Base-by-base conservation (phyloP, 352 stramenopile genomes). In the Nothophytophthora sp. region DNA sequence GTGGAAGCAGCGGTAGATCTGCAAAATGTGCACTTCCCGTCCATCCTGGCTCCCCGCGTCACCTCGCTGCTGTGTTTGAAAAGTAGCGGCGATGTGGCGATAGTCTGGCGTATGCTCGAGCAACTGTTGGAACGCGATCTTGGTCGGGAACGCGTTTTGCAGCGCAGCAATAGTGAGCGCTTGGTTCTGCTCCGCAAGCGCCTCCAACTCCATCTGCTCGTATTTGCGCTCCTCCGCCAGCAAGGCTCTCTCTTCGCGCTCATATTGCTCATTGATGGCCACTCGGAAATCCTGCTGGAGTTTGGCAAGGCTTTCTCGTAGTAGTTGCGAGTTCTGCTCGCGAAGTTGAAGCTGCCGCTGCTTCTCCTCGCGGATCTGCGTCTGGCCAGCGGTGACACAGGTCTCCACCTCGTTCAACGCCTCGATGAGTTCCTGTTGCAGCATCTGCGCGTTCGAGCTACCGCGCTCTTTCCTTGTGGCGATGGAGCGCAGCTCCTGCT, bases 361-460 rank as follows among this genome's bases (percentile, higher is more conserved):
- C 30, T 81, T 71, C 40, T 92, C 77, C 5, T 68, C 42, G 11
- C 68, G 30, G 10, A 92, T 69, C 38, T 76, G 63, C 22, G 50
- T 8, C n/a, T 74, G 69, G 0, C 78, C 81, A 13, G 61, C 47
- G 3, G 58, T 46, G 23, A 88, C 74, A 20, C 69, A 63, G 8
- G 63, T 33, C 34, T 92, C 81, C 1, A 90, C 61, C 19, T 77
- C 65, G 13, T 84, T 85, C 7, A 90, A 58, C 8, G 76, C 71
- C 10, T 77, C 62, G 1, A 87, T 40, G 15, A 90, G 70, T 38
- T 88, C 81, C 23, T 59, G 49, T n/a, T 90, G 72, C n/a, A 90
- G 51, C 67, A 84, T 81, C 24, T 76, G 54, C 0, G 78, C 70
- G 32, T 86, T 84, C 6, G 74, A 86, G 2, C 49, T 25, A n/a